Base-by-base conservation (phyloP, 495 filamentous ascomycete species). In the Amphirosellinia nigrospora region DNA sequence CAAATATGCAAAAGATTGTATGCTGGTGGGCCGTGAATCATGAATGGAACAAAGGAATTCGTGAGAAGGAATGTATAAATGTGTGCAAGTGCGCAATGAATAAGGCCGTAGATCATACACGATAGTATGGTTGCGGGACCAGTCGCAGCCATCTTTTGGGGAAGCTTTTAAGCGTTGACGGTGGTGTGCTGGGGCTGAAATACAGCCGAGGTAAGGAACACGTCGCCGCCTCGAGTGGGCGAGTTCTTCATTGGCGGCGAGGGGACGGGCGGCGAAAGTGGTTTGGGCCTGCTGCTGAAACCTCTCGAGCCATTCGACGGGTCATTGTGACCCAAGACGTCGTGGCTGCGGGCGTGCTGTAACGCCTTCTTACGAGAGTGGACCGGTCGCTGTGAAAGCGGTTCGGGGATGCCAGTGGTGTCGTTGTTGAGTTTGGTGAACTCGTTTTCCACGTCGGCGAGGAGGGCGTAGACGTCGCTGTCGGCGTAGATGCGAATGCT, bases 401-500 rank as follows among this genome's bases (percentile, higher is more conserved):
- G 8, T 50, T 74, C 72, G n/a, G 72, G 68, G n/a, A 64, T 70
- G 21, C 62, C 43, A 10, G 58, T 38, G 8, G 74, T 71, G 36
- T 71, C 75, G 5, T 48, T n/a, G 50, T 64, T 39, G 76, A 89
- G 84, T 55, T 82, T 81, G 63, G 83, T 85, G 74, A 91, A 87
- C 64, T 87, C 84, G 56, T 84, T 81, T 74, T 89, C 87, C 15
- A 91, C 88, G 66, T 90, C 88, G 3, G 83, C 84, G 36, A 91
- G 75, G 8, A 91, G 81, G 0, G 87, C 87, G 70, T 87, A 89
- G 11, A 93, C 87, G 60, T 89, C 87, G 63, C 82, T 83, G 71
- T 88, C 89, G 36, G 89, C 89, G 68, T 91, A 91, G 70, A 91
- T 86, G 68, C 86, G 87, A 70, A 92, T 92, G 64, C 88, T 90